These are phyloP conservation scores for Apiotrichum siamense DNA, from an alignment of 1,284 basidiomycete genomes.

Conservation along the genomic window DNA sequence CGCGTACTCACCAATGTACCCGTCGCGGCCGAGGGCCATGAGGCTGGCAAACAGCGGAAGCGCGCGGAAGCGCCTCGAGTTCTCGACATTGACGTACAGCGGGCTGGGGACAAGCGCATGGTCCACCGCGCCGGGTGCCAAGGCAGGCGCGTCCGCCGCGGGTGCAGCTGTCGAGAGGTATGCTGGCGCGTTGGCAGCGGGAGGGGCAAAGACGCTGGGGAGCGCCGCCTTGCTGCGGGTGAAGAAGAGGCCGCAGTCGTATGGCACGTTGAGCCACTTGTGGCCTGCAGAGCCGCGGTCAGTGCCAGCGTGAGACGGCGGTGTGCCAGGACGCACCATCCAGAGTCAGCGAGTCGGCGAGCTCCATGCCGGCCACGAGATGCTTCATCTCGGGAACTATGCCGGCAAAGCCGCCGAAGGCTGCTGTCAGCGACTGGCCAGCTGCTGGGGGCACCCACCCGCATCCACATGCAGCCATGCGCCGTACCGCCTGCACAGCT, in stretches of 20 bases:
- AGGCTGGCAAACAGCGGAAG: constrained; percentile 51
- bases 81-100: constrained; percentile 50
- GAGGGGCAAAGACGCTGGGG: constrained; percentile 47
- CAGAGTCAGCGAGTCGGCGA: constrained; percentile 50
- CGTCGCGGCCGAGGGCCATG: constrained; percentile 47
- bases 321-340: constrained; percentile 44
- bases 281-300: constrained; percentile 42
- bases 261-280: constrained; percentile 52
- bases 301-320: too few relatives aligned
- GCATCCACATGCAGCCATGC: constrained; percentile 54
- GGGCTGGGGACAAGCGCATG: constrained; percentile 27
- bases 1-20: constrained; percentile 41
- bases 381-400: constrained; percentile 46
- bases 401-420: constrained; percentile 51
- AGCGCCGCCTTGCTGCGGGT: constrained; percentile 37
- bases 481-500: constrained; percentile 45
- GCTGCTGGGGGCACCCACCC: constrained; percentile 28
- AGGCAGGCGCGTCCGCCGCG: not conserved
- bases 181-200: constrained; percentile 45
- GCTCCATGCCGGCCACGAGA: constrained; percentile 43
- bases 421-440: constrained; percentile 24
- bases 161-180: constrained; percentile 34
- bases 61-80: constrained; percentile 51
- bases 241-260: constrained; percentile 53
- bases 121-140: not conserved